Evolutionary conservation across 176 grass and related monocot genomes (phyloP), one percentile per base, ranked within the genome.

Genomic region (Zea mays): DNA sequence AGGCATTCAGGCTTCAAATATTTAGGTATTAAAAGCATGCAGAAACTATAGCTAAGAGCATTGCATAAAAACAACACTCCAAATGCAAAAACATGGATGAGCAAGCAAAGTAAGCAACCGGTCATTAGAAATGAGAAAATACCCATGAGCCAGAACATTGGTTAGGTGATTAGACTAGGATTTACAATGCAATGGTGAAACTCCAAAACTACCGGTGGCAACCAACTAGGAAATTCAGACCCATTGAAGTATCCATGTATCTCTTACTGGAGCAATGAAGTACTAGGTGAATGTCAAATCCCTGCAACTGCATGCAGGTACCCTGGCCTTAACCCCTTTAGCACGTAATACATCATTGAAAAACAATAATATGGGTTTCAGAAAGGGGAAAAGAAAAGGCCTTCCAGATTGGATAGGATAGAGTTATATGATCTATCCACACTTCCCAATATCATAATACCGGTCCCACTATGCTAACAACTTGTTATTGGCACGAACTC

Each of bases 271-370:
- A 13, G 19, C 42, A 71, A 35, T 5, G 21, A 35, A 69, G 68
- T 49, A 35, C 20, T 49, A 48, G 21, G 6, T 14, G 20, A 50
- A 34, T 16, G 13, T 38, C 34, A 36, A 73, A 56, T 9, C 54
- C n/a, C 54, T 57, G 54, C 0, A 57, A 57, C n/a, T 15, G n/a
- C 17, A 57, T 20, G 50, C 16, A 73, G 38, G 38, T 69, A 33
- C 50, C 13, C 6, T 3, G 46, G 3, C 64, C 20, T 48, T 70
- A 34, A 48, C 67, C n/a, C n/a, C 45, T 57, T n/a, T 34, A 75
- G 16, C 61, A 83, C 15, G 36, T 47, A n/a, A 67, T 75, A 62
- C 27, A 58, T 51, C 43, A 58, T 75, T 75, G 16, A 16, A 51
- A 17, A 13, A 56, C 45, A 65, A 6, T 8, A 17, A 21, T 10